Conservation (phyloP, 2,329 filamentous ascomycete genomes). For the Pestalotiopsis sp. region DNA sequence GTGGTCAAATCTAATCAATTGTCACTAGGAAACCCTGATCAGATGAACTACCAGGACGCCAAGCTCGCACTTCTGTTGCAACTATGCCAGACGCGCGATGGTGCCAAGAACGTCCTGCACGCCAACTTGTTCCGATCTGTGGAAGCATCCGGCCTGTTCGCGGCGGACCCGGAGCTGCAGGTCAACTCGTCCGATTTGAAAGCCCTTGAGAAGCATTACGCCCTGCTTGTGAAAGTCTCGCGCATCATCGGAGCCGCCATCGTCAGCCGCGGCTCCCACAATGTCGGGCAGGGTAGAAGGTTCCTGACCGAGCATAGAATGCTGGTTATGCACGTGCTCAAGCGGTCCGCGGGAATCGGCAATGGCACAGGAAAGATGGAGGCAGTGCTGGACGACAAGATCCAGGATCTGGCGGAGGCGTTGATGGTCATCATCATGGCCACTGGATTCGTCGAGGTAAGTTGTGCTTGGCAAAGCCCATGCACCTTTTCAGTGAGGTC, state of each 20-base stretch:
- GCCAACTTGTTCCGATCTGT: slow-evolving; percentile 84
- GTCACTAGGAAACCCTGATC: slow-evolving; percentile 40
- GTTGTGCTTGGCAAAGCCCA: slow-evolving; percentile 29
- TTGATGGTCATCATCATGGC: slow-evolving; percentile 82
- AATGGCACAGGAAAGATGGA: slow-evolving; percentile 40
- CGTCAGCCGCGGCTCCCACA: slow-evolving; percentile 79
- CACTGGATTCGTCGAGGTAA: slow-evolving; percentile 85
- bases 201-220: slow-evolving; percentile 81
- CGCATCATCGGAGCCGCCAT: slow-evolving; percentile 83
- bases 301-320: slow-evolving; percentile 85
- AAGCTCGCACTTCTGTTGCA: slow-evolving; percentile 82
- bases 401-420: slow-evolving; percentile 81
- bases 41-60: slow-evolving; percentile 63
- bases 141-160: slow-evolving; percentile 82
- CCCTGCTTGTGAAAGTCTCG: slow-evolving; percentile 77
- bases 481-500: background rate
- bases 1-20: slow-evolving; percentile 20
- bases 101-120: slow-evolving; percentile 85
- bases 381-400: slow-evolving; percentile 56
- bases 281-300: slow-evolving; percentile 75
- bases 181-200: slow-evolving; percentile 71
- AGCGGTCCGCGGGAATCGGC: slow-evolving; percentile 82
- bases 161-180: slow-evolving; percentile 89
- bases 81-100: slow-evolving; percentile 81
- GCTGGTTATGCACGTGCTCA: slow-evolving; percentile 87